These are phyloP conservation scores for Phytophthora cactorum DNA, from an alignment of 352 stramenopile genomes.

Conservation along the genomic window DNA sequence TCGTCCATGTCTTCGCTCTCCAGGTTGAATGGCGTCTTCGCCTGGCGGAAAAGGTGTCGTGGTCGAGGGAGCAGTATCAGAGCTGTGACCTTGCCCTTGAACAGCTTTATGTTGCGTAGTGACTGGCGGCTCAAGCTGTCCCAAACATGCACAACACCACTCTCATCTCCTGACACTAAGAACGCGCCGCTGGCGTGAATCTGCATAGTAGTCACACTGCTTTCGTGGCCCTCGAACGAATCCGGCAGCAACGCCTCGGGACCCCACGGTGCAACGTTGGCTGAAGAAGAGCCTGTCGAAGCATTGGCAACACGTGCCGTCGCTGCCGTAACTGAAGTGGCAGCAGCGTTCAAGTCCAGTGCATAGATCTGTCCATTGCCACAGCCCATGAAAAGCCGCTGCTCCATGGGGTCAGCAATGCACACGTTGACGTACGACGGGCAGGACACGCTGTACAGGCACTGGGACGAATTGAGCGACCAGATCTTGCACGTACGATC, in stretches of 20 bases:
- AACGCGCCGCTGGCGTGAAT: constrained; percentile 65
- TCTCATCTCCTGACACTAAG: constrained; percentile 68
- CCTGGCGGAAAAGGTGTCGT: constrained; percentile 67
- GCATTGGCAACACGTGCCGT: constrained; percentile 56
- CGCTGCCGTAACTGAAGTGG: constrained; percentile 55
- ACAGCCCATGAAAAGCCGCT: constrained; percentile 74
- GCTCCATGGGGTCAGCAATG: constrained; percentile 64
- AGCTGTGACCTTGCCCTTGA: constrained; percentile 66
- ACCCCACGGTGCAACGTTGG: constrained; percentile 43
- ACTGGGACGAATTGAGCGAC: constrained; percentile 57
- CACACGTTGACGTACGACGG: constrained; percentile 74
- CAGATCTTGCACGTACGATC: constrained; percentile 85
- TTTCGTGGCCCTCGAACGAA: constrained; percentile 74
- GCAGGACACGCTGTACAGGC: constrained; percentile 71
- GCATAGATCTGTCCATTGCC: constrained; percentile 78
- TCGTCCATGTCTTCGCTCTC: constrained; percentile 43
- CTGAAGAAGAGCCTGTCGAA: constrained; percentile 19
- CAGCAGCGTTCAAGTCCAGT: constrained; percentile 70
- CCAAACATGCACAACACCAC: constrained; percentile 66
- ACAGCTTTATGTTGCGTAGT: constrained; percentile 67
- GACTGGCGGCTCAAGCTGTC: constrained; percentile 71
- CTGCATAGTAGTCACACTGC: constrained; percentile 58
- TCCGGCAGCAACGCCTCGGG: constrained; percentile 52
- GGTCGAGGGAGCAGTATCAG: constrained; percentile 59
- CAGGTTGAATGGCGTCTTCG: constrained; percentile 40